phyloP scores from a whole-genome alignment of 805 yeast species.

The Barnettozyma botsteinii region DNA sequence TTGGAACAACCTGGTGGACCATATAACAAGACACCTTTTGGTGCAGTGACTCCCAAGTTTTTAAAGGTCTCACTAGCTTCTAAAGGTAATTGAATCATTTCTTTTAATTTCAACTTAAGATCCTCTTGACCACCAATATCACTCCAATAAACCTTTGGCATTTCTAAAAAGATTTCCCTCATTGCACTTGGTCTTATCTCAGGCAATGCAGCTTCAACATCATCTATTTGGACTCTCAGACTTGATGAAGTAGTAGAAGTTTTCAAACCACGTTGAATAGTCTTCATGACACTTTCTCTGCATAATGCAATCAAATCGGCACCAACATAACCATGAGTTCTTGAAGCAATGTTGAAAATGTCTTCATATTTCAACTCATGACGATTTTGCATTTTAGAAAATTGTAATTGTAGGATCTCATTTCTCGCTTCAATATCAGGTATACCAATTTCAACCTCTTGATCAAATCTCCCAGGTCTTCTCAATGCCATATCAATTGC shows the following conservation, averaged over 20 bases:
- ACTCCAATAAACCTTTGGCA: slow-evolving; percentile 89
- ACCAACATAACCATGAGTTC: slow-evolving; percentile 96
- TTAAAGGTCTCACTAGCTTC: slow-evolving; percentile 74
- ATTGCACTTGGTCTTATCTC: slow-evolving; percentile 94
- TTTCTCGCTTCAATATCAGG: slow-evolving; percentile 80
- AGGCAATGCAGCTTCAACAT: slow-evolving; percentile 64
- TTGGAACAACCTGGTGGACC: slow-evolving; percentile 99
- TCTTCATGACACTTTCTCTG: slow-evolving; percentile 81
- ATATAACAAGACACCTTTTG: slow-evolving; percentile 86
- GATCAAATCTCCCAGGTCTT: slow-evolving; percentile 86
- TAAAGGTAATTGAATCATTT: slow-evolving; percentile 88
- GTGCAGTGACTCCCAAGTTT: slow-evolving; percentile 78
- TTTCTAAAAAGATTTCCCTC: slow-evolving; percentile 91
- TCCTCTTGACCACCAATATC: slow-evolving; percentile 95
- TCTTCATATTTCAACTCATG: slow-evolving; percentile 49
- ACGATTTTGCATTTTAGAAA: slow-evolving; percentile 40
- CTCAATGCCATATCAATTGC: slow-evolving; percentile 66
- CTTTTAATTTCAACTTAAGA: slow-evolving; percentile 73
- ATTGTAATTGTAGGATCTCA: slow-evolving; percentile 63
- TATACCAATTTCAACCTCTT: slow-evolving; percentile 84
- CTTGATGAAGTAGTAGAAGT: slow-evolving; percentile 24
- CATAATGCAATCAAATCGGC: slow-evolving; percentile 88
- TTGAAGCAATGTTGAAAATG: slow-evolving; percentile 57
- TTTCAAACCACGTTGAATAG: slow-evolving; percentile 60
- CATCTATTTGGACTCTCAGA: slow-evolving; percentile 45